phyloP scores from a whole-genome alignment of 1,284 basidiomycete genomes.

The Phellinidium pouzarii region DNA sequence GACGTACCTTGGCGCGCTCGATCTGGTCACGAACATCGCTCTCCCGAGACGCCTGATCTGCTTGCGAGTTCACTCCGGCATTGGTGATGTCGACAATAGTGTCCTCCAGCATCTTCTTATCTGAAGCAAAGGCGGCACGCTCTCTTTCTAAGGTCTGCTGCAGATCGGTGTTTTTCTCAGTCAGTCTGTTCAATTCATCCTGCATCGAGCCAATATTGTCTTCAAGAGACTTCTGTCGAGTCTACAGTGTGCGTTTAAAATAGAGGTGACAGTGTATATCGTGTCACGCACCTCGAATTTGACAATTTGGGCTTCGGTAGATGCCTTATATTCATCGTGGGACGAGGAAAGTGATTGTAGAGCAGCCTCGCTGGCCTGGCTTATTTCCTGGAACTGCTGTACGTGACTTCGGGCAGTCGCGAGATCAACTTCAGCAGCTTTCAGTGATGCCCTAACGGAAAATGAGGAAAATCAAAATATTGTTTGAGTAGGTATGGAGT shows the following conservation, averaged over 20 bases:
- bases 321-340: slow-evolving; percentile 72
- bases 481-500: not conserved
- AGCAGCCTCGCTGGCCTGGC: slow-evolving; percentile 74
- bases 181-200: slow-evolving; percentile 49
- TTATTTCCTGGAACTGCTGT: slow-evolving; percentile 80
- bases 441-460: slow-evolving; percentile 56
- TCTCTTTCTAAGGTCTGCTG: slow-evolving; percentile 62
- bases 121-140: slow-evolving; percentile 60
- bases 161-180: slow-evolving; percentile 47
- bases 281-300: slow-evolving; percentile 51
- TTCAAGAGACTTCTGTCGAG: slow-evolving; percentile 59
- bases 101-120: slow-evolving; percentile 75
- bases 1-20: slow-evolving; percentile 58
- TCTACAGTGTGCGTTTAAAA: slow-evolving; percentile 35
- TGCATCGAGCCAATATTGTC: slow-evolving; percentile 53
- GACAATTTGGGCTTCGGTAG: slow-evolving; percentile 58
- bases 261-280: not conserved
- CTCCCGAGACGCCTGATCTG: slow-evolving; percentile 56
- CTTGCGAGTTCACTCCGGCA: slow-evolving; percentile 59
- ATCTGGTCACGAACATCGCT: slow-evolving; percentile 59
- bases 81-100: slow-evolving; percentile 70
- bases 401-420: slow-evolving; percentile 64
- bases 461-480: slow-evolving; percentile 1
- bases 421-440: slow-evolving; percentile 70
- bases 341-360: slow-evolving; percentile 63